Percentiles rank a stretch among this genome's conserved stretches.
phyloP scores from a whole-genome alignment of 2,329 filamentous ascomycete genomes.

The Nemania sp. region DNA sequence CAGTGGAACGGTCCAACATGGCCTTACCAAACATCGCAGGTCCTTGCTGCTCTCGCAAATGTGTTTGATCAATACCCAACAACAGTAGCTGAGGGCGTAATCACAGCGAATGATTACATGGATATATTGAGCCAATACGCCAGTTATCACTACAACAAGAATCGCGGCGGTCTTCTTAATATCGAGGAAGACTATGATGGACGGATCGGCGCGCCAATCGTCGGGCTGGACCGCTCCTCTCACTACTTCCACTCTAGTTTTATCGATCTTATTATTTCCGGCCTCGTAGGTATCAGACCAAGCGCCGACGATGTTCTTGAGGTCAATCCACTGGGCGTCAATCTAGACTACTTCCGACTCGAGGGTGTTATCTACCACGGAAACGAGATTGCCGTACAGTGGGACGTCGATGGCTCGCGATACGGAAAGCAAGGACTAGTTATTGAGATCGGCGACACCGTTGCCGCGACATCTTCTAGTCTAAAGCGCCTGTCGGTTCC shows the following conservation, averaged over 20 bases:
- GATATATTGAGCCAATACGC: conserved; percentile 25
- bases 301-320: conserved; percentile 27
- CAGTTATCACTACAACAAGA: conserved; percentile 34
- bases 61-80: conserved; percentile 31
- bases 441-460: conserved; percentile 15
- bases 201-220: conserved; percentile 23
- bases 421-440: conserved; percentile 27
- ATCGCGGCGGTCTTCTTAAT: conserved; percentile 31
- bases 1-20: conserved; percentile 36
- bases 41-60: conserved; percentile 31
- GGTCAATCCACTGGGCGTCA: conserved; percentile 25
- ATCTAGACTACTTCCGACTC: conserved; percentile 31
- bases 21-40: conserved; percentile 36
- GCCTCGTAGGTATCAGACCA: conserved; percentile 30
- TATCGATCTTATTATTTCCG: conserved; percentile 33
- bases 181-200: conserved; percentile 34
- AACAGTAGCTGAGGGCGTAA: conserved; percentile 9
- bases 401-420: conserved; percentile 27
- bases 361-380: conserved; percentile 34
- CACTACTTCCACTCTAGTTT: conserved; percentile 38
- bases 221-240: conserved; percentile 31
- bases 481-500: conserved; percentile 21
- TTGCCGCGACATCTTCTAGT: conserved; percentile 1
- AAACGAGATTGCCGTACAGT: conserved; percentile 31
- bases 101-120: conserved; percentile 26